phyloP scores from a whole-genome alignment of 202 grass and related monocot genomes.

The Alloteropsis angusta region DNA sequence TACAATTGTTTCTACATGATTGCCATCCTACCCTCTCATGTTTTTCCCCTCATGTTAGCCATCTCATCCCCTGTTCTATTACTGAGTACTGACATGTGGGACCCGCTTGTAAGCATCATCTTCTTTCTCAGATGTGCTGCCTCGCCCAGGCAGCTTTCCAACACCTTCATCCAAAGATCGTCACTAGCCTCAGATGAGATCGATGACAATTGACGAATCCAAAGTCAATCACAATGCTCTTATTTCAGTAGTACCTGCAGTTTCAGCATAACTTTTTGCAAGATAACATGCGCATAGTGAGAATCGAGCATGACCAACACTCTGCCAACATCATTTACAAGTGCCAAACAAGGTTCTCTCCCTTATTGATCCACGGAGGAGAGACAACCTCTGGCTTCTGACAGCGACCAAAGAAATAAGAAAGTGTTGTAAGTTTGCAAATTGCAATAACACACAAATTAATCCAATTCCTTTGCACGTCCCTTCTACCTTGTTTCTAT shows the following conservation, averaged over 20 bases:
- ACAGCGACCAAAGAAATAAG: background rate
- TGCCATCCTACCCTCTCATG: no score
- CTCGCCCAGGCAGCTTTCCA: no score
- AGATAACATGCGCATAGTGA: background rate
- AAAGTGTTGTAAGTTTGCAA: constrained; percentile 19
- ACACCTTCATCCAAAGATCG: no score
- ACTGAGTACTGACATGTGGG: no score
- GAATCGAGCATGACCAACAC: background rate
- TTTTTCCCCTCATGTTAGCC: no score
- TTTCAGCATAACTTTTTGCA: background rate
- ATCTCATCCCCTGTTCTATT: no score
- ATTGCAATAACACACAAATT: constrained; percentile 31
- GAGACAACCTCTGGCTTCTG: constrained; percentile 15
- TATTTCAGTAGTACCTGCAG: background rate
- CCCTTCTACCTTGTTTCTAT: constrained; percentile 9
- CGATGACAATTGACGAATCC: no score
- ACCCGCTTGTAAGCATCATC: no score
- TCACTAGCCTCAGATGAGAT: no score
- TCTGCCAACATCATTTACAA: constrained; percentile 27
- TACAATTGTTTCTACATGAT: no score
- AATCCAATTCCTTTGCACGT: background rate
- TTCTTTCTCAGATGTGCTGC: no score
- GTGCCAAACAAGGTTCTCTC: constrained; percentile 22
- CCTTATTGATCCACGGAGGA: constrained; percentile 30
- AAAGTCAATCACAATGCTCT: no score